Evolutionary conservation across 441 rosid species (phyloP).

Genomic region (Gossypium trilobum): DNA sequence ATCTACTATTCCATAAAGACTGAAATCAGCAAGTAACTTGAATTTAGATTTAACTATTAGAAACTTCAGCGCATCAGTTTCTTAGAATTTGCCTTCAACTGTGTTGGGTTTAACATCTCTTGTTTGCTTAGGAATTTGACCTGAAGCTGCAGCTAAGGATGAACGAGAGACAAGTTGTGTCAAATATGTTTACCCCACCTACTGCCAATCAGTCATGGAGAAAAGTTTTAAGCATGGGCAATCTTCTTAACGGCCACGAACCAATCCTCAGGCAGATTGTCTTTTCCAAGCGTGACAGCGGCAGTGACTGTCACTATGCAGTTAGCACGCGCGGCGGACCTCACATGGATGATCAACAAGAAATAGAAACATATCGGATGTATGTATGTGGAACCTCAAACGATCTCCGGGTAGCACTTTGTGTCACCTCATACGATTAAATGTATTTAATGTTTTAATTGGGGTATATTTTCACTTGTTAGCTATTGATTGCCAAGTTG

Average conservation of each 20-base stretch:
- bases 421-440: constrained; percentile 79
- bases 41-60: neutral
- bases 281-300: constrained; percentile 54
- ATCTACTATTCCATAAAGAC: too few species aligned
- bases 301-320: constrained; percentile 52
- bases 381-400: constrained; percentile 84
- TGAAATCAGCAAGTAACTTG: neutral
- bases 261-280: constrained; percentile 72
- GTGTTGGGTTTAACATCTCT: neutral
- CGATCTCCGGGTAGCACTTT: constrained; percentile 88
- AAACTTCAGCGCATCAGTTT: neutral
- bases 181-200: constrained; percentile 64
- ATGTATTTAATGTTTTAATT: constrained; percentile 1
- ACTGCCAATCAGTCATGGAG: constrained; percentile 84
- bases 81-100: neutral
- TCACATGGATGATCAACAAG: constrained; percentile 28
- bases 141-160: constrained; percentile 43
- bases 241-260: constrained; percentile 94
- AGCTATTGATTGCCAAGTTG: neutral
- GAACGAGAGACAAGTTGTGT: constrained; percentile 52
- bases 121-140: constrained; percentile 48
- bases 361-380: constrained; percentile 83
- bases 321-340: constrained; percentile 17
- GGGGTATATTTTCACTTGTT: neutral
- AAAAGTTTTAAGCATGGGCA: constrained; percentile 95